Percentiles rank a stretch among this genome's conserved stretches.
Conservation (phyloP, 1,284 basidiomycete genomes). For the Neotropicomus parvogracilis region DNA sequence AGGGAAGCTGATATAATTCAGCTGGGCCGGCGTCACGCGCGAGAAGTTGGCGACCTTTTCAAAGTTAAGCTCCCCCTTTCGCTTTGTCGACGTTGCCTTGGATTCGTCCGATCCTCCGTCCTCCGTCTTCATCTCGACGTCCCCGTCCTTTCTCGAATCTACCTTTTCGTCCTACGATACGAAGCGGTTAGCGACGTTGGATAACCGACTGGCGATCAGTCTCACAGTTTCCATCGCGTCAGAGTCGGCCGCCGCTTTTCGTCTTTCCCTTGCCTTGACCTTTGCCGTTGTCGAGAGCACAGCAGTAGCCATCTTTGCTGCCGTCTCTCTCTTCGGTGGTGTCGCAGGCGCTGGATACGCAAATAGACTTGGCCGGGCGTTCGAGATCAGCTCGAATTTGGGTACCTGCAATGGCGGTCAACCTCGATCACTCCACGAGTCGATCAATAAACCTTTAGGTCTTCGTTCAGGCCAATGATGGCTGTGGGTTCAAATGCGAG, state of each 20-base stretch:
- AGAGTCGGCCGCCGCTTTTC: constrained; percentile 75
- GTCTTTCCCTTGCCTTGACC: constrained; percentile 88
- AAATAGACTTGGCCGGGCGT: constrained; percentile 83
- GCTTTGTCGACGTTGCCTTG: constrained; percentile 43
- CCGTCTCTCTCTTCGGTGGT: constrained; percentile 86
- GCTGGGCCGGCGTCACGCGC: constrained; percentile 88
- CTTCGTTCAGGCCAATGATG: constrained; percentile 83
- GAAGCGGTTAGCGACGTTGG: constrained; percentile 5
- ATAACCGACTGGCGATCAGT: constrained; percentile 7
- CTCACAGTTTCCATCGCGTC: constrained; percentile 81
- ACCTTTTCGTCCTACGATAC: constrained; percentile 51
- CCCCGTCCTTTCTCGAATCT: constrained; percentile 58
- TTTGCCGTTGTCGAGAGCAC: constrained; percentile 94
- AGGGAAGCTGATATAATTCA: constrained; percentile 83
- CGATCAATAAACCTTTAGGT: constrained; percentile 64
- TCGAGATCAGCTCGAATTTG: constrained; percentile 86
- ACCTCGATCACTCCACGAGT: constrained; percentile 5
- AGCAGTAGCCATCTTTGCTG: constrained; percentile 86
- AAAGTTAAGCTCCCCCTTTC: constrained; percentile 71
- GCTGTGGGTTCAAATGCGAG: constrained; percentile 92
- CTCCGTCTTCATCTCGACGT: constrained; percentile 71
- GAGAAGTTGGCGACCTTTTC: constrained; percentile 87
- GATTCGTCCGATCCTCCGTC: constrained; percentile 55
- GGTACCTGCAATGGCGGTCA: constrained; percentile 56
- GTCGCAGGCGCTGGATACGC: constrained; percentile 84